Evolutionary conservation across 1,284 basidiomycete genomes (phyloP).

Genomic region (Coriolopsis trogii): DNA sequence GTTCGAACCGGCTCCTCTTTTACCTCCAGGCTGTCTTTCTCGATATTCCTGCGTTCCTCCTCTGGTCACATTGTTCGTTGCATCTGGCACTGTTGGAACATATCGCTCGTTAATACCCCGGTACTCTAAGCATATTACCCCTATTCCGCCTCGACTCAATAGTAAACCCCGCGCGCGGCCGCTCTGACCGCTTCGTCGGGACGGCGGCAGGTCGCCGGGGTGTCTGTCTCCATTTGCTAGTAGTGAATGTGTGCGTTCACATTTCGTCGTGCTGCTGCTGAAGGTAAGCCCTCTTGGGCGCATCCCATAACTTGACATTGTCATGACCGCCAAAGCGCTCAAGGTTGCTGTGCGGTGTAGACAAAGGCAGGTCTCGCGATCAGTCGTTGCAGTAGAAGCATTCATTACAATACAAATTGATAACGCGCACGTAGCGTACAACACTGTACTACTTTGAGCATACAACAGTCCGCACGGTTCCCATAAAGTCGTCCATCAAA

Average conservation of each 20-base stretch:
- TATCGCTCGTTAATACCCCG: slow-evolving; percentile 27
- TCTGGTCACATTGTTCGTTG: slow-evolving; percentile 13
- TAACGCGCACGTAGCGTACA: no score
- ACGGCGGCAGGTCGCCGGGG: background rate
- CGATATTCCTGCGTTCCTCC: no score
- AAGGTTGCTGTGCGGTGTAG: no score
- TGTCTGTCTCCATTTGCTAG: background rate
- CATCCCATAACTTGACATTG: no score
- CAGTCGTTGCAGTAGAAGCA: no score
- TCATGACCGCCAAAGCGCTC: no score
- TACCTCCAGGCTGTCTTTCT: background rate
- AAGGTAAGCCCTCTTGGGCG: no score
- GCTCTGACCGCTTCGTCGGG: background rate
- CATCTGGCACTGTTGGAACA: slow-evolving; percentile 17
- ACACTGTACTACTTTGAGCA: no score
- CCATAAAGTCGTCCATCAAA: background rate
- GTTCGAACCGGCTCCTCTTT: background rate
- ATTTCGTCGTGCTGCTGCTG: no score
- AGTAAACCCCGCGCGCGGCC: background rate
- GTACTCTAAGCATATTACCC: slow-evolving; percentile 25
- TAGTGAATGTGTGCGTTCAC: no score
- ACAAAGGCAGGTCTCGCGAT: no score
- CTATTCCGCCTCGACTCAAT: slow-evolving; percentile 15
- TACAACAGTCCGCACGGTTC: background rate
- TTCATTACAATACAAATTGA: no score